Conservation (phyloP, 176 grass and related monocot species). For the Oryza brachyantha region DNA sequence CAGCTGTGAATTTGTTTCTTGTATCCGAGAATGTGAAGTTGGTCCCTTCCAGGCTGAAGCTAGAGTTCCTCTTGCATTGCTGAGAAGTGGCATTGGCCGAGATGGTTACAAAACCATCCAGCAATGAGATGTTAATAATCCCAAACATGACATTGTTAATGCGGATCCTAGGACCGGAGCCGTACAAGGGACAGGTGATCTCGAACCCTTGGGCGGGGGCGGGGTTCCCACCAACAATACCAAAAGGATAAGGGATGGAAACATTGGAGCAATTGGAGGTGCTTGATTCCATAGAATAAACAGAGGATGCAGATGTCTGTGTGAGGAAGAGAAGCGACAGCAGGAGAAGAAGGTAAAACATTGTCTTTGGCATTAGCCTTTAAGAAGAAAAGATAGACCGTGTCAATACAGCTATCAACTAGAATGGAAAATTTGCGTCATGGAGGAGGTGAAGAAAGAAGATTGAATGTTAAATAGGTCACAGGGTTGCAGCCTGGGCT, state of each 20-base stretch:
- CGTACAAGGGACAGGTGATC: not conserved
- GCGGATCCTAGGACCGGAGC: not conserved
- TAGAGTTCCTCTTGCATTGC: not conserved
- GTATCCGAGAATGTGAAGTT: slow-evolving; percentile 56
- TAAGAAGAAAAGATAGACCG: not conserved
- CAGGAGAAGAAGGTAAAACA: not conserved
- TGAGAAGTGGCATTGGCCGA: not conserved
- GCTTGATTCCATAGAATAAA: slow-evolving; percentile 11
- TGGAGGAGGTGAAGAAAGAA: not conserved
- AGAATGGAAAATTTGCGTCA: not conserved
- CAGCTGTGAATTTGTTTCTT: slow-evolving; percentile 54
- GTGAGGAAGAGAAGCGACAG: not conserved
- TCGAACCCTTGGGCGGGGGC: slow-evolving; percentile 12
- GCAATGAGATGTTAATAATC: slow-evolving; percentile 41
- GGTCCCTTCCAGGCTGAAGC: slow-evolving; percentile 42
- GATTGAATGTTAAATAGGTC: not conserved
- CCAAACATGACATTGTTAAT: not conserved
- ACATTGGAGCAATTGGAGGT: slow-evolving; percentile 2
- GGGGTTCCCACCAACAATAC: not conserved
- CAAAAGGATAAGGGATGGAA: slow-evolving; percentile 54
- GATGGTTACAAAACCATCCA: slow-evolving; percentile 40
- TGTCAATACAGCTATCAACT: not conserved
- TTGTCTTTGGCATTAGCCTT: not conserved
- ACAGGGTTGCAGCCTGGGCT: not conserved
- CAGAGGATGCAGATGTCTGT: not conserved